Base-by-base conservation (phyloP, 345 rosid species). In the Dimocarpus longan region DNA sequence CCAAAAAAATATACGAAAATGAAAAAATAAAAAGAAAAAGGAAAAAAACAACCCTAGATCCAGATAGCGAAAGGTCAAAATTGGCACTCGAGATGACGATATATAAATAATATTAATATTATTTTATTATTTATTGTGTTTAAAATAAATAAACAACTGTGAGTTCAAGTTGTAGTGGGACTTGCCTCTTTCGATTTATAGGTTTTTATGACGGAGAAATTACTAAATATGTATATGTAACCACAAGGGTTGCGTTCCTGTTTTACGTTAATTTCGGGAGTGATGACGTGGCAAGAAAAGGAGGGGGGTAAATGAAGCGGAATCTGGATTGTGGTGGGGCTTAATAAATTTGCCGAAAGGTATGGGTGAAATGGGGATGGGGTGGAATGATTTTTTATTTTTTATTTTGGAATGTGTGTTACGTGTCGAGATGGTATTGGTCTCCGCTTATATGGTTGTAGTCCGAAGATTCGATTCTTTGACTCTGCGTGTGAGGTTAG, bases 1-100 rank as follows among this genome's bases (percentile, higher is more conserved):
- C 52, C 52, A 1, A 46, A 46, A 46, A 46, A 46, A 46, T 7
- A 46, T 7, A 46, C 12, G 8, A 4, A 57, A 57, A 57, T 19
- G 24, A 8, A 57, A 19, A 57, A n/a, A 1, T 6, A 6, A 5
- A 57, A 57, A 16, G 4, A 72, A 81, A 62, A 2, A 18, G 40
- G 71, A 67, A 68, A 46, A 32, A 44, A 6, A 70, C 84, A 87
- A 91, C 93, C 95, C 92, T 90, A 89, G 89, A 87, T 87, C 90
- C 89, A 79, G 89, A 85, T 70, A 71, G 79, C 84, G 81, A 68
- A 74, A 80, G 88, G 91, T 85, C 86, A 78, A 59, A 70, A 76
- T 39, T 32, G 21, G 80, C 32, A 28, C 78, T 63, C 43, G 10
- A 62, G 10, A 76, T 52, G 73, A 66, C 71, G 78, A 75, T 18